Evolutionary conservation across 176 grass and related monocot genomes (phyloP), one percentile per base, ranked within the genome.

Genomic region (Triticum timopheevii): DNA sequence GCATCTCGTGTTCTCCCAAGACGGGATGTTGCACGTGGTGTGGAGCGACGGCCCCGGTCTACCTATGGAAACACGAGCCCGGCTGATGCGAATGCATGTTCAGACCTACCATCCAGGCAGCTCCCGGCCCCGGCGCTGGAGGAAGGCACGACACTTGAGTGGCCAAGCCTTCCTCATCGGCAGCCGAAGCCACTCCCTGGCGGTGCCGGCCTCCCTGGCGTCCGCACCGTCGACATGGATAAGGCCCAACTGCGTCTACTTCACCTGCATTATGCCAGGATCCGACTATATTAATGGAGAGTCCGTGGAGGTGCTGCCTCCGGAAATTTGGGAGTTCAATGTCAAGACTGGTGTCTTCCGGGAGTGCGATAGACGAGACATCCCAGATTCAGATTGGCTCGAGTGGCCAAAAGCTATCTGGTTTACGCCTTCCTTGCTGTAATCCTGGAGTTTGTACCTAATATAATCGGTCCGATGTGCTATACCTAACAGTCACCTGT

Each of bases 191-290:
- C 25, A 49, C 25, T 76, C 82, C 0, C 6, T 76, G 25, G 35
- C 58, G 10, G 70, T 33, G 24, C 17, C 82, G 7, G 19, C 72
- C 3, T 75, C 72, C 16, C 23, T 2, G 13, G 19, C 7, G 23
- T 49, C 71, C 10, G 12, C 72, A 17, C 23, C 82, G 35, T 73
- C 70, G 17, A 47, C 58, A 19, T 76, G 82, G 82, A 19, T 84
- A 61, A 75, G 58, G 38, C 56, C 82, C 36, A 49, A 84, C 82
- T 84, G 82, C 38, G 19, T 65, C 70, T 84, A 76, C 38, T 65
- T 76, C 56, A 84, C 82, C 38, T 31, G 73, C 38, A 62, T 62
- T 7, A 44, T 27, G 10, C 69, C 69, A 10, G 69, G 52, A 9
- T 76, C 82, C 16, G 35, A 73, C 45, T 16, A 4, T 3, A 6